Conservation (phyloP, 768 basidiomycete genomes). For the Suillus decipiens region DNA sequence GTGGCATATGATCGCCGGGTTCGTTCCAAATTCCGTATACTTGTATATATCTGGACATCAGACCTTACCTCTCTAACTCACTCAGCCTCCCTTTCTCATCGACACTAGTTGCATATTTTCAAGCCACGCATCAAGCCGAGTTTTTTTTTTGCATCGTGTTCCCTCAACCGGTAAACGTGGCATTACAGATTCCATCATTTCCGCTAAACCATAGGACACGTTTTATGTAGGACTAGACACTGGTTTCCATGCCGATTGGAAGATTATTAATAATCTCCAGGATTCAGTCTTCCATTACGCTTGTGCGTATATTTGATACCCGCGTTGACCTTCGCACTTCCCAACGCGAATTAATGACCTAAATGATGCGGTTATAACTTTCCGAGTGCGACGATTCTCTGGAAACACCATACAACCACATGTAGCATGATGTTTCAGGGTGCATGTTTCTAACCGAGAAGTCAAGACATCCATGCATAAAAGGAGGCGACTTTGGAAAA, state of each 20-base stretch:
- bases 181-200: not conserved
- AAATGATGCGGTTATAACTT: constrained; percentile 9
- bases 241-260: not conserved
- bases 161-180: not conserved
- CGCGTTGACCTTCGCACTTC: not conserved
- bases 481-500: constrained; percentile 2
- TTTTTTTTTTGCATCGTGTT: not conserved
- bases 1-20: not conserved
- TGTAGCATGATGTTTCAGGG: constrained; percentile 2
- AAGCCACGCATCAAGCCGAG: not conserved
- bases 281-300: not conserved
- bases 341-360: not conserved
- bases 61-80: not conserved
- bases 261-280: not conserved
- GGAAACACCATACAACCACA: not conserved
- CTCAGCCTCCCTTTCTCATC: not conserved
- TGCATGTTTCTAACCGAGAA: constrained; percentile 17
- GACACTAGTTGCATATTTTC: not conserved
- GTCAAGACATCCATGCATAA: constrained; percentile 20
- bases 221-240: not conserved
- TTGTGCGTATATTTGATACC: not conserved
- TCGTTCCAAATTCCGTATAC: not conserved
- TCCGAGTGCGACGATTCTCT: constrained; percentile 5
- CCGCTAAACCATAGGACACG: not conserved
- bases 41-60: not conserved